These are phyloP conservation scores for Alternaria postmessia DNA, from an alignment of 2,329 filamentous ascomycete genomes.

Conservation along the genomic window DNA sequence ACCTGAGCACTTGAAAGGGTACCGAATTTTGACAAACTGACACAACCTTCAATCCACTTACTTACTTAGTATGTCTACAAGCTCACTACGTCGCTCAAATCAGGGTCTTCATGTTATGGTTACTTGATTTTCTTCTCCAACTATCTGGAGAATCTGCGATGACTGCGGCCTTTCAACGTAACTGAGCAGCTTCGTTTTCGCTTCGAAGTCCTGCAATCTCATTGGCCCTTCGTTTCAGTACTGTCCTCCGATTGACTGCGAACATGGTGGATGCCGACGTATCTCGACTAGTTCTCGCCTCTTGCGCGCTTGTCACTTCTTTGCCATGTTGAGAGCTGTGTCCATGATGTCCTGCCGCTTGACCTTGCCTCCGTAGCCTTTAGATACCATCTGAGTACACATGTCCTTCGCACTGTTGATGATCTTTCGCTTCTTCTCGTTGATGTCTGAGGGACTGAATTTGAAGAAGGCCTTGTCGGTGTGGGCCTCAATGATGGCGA, in stretches of 20 bases:
- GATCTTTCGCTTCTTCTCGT: background rate
- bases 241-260: background rate
- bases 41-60: background rate
- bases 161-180: background rate
- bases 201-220: background rate
- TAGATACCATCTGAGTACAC: background rate
- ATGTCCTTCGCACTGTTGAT: background rate
- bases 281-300: background rate
- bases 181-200: background rate
- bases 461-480: background rate
- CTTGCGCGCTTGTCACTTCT: background rate
- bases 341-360: conserved; percentile 5
- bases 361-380: background rate
- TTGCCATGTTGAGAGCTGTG: background rate
- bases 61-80: background rate
- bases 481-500: background rate
- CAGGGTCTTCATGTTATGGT: too few species aligned
- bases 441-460: background rate
- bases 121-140: too few species aligned
- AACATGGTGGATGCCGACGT: background rate
- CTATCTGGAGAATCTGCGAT: background rate
- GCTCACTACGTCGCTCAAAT: background rate
- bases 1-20: background rate
- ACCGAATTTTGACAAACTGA: background rate
- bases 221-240: background rate